phyloP scores from a whole-genome alignment of 2,329 filamentous ascomycete genomes.

The Geosmithia morbida region DNA sequence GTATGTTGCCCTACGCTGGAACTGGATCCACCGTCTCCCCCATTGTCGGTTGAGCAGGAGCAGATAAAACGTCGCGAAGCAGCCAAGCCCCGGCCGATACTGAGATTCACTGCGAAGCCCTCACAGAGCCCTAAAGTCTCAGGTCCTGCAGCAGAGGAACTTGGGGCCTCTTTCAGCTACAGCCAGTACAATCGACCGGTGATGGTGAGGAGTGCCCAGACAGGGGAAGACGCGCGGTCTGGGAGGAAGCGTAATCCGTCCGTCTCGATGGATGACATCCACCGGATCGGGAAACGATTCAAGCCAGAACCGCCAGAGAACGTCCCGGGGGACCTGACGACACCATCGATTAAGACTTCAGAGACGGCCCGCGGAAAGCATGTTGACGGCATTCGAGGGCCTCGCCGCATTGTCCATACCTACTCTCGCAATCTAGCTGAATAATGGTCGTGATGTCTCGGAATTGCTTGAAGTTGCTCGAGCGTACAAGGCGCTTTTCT shows the following conservation, averaged over 20 bases:
- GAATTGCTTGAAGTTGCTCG: neutral
- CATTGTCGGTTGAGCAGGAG: conserved; percentile 20
- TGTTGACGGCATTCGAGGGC: neutral
- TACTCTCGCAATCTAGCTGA: neutral
- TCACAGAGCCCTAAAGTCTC: conserved; percentile 4
- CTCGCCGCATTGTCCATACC: neutral
- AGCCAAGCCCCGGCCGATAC: conserved; percentile 15
- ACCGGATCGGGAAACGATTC: conserved; percentile 1
- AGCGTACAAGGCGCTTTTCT: neutral
- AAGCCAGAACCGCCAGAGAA: neutral
- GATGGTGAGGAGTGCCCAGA: conserved; percentile 1
- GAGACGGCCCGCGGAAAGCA: neutral
- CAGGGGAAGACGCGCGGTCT: neutral
- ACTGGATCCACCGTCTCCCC: conserved; percentile 8
- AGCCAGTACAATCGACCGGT: conserved; percentile 10
- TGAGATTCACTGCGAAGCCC: conserved; percentile 11
- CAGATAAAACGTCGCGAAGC: conserved; percentile 17
- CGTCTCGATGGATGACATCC: neutral
- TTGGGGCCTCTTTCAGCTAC: conserved; percentile 5
- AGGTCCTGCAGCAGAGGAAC: conserved; percentile 1
- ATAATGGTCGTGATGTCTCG: neutral
- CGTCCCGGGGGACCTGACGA: neutral
- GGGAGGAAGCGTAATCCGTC: neutral
- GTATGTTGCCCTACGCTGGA: conserved; percentile 15
- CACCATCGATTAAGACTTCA: neutral